Base-by-base conservation (phyloP, 208 protist species). In the Trypanosoma vivax region DNA sequence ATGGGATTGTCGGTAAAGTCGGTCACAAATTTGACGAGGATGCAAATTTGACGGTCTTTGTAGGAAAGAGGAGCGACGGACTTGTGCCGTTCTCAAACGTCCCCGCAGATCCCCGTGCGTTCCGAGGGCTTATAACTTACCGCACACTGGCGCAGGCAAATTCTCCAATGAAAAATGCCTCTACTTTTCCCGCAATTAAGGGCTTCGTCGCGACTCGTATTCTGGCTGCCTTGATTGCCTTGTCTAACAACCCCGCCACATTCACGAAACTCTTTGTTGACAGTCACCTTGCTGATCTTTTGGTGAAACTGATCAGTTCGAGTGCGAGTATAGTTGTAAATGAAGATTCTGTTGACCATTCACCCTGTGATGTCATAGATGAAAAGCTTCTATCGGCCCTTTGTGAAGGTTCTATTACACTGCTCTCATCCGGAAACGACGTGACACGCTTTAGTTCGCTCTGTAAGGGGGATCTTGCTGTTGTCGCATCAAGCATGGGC, bases 11-110 rank as follows among this genome's bases (percentile, higher is more conserved):
- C 10, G 78, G 80, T 7, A 67, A 79, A 50, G 80, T 92, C 33
- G 77, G 83, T 9, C 82, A 90, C 28, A 80, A 85, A 60, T 90
- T 88, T 31, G 84, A 92, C 49, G 83, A 67, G 54, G 88, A 95
- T 48, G 88, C 84, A 28, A 57, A 91, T 6, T 39, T 95, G 18
- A 85, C 60, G 31, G 60, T 95, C 30, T 89, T 67, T 67, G 84
- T 95, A 9, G 88, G 88, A 0, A 80, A 79, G 4, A 95, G 92
- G 54, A 90, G 84, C 48, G 83, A 92, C 50, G 84, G 83, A 5
- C 75, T 79, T 19, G 60, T 64, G 9, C 80, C 84, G 16, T 95
- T 95, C 65, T 52, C 67, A 3, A 73, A 85, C 52, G 68, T 90
- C 25, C 77, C 82, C 33, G 60, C 73, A 13, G 84, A 90, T 39